These are phyloP conservation scores for Gossypium schwendimanii DNA, from an alignment of 441 rosid species.

Conservation along the genomic window DNA sequence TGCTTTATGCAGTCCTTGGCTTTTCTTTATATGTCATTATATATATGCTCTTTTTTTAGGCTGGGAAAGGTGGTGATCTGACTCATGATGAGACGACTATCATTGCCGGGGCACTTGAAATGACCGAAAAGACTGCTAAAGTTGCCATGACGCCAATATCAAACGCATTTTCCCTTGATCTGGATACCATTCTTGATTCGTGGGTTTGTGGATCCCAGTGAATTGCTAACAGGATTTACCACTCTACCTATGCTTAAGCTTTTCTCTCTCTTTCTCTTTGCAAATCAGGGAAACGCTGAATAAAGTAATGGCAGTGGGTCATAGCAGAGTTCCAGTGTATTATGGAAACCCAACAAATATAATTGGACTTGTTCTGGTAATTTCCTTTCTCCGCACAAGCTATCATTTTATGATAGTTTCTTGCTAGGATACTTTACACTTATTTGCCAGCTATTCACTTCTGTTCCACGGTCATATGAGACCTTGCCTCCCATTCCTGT, in stretches of 20 bases:
- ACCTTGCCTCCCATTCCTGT: constrained; percentile 1
- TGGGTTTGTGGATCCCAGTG: constrained; percentile 44
- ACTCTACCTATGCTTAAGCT: constrained; percentile 10
- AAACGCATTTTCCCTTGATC: constrained; percentile 91
- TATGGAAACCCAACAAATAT: constrained; percentile 51
- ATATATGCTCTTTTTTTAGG: constrained; percentile 36
- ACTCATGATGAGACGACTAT: constrained; percentile 92
- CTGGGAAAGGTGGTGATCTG: constrained; percentile 87
- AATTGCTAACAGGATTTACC: constrained; percentile 12
- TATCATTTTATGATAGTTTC: constrained; percentile 6
- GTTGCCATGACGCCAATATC: constrained; percentile 87
- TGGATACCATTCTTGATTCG: constrained; percentile 84
- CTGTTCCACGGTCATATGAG: neutral
- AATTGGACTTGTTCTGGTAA: constrained; percentile 81
- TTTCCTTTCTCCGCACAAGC: constrained; percentile 10
- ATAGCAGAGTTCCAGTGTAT: constrained; percentile 88
- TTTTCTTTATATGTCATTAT: neutral
- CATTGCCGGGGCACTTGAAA: constrained; percentile 84
- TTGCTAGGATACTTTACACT: constrained; percentile 1
- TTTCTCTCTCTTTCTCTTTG: constrained; percentile 14
- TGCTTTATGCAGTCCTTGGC: neutral
- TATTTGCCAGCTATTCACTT: constrained; percentile 4
- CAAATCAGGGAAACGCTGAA: constrained; percentile 62
- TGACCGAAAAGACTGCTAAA: constrained; percentile 83
- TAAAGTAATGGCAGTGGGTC: constrained; percentile 76